These are phyloP conservation scores for Lathyrus aphaca DNA, from an alignment of 306 rosid genomes.

Conservation along the genomic window DNA sequence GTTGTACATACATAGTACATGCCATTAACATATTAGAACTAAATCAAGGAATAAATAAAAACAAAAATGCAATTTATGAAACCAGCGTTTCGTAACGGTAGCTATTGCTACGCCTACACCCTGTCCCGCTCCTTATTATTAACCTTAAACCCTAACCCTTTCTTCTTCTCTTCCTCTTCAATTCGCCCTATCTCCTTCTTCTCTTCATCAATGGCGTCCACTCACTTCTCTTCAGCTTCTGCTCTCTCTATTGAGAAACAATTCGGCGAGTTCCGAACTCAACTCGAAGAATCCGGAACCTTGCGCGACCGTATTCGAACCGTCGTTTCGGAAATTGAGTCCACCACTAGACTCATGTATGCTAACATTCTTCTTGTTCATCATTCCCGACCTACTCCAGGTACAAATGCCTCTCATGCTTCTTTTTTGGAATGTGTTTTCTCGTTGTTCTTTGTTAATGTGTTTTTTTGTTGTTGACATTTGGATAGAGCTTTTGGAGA, in stretches of 20 bases:
- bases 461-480: neutral
- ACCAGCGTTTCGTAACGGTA: slow-evolving; percentile 68
- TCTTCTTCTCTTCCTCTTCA: slow-evolving; percentile 16
- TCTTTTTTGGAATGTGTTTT: neutral
- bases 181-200: slow-evolving; percentile 35
- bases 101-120: slow-evolving; percentile 21
- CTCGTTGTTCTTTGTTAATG: neutral
- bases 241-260: slow-evolving; percentile 67
- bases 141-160: slow-evolving; percentile 61
- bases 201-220: slow-evolving; percentile 56
- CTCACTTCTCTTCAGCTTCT: slow-evolving; percentile 36
- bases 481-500: slow-evolving; percentile 71
- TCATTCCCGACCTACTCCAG: slow-evolving; percentile 82
- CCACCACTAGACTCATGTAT: slow-evolving; percentile 69
- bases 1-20: too few species aligned
- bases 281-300: slow-evolving; percentile 72
- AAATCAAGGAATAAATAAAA: too few species aligned
- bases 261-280: slow-evolving; percentile 68
- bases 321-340: slow-evolving; percentile 79
- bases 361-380: slow-evolving; percentile 82
- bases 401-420: slow-evolving; percentile 39
- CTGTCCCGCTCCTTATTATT: slow-evolving; percentile 42
- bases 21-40: too few species aligned
- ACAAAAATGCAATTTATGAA: slow-evolving; percentile 49
- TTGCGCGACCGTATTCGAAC: slow-evolving; percentile 78